Percentiles rank a stretch among this genome's conserved stretches.
These are phyloP conservation scores for Nigrospora sphaerica DNA, from an alignment of 2,329 filamentous ascomycete species.

Conservation along the genomic window DNA sequence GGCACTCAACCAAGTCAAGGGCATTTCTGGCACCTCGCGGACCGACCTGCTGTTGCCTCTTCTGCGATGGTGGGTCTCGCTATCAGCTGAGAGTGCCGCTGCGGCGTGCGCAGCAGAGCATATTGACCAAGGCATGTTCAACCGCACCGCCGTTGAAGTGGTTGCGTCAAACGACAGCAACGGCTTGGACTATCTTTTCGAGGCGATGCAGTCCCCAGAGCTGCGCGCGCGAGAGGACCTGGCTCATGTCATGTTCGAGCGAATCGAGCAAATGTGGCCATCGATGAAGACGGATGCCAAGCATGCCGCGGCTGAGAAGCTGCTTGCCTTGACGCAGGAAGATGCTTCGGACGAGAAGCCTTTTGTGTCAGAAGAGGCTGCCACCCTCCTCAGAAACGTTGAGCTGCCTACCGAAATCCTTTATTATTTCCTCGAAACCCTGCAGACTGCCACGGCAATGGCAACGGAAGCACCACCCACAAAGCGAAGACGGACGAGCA, in stretches of 20 bases:
- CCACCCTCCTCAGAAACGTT: constrained; percentile 66
- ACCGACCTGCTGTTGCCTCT: constrained; percentile 71
- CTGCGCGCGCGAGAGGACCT: constrained; percentile 45
- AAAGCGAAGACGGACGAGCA: constrained; percentile 62
- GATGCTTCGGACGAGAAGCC: constrained; percentile 25
- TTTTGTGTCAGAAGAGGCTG: constrained; percentile 50
- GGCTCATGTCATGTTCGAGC: constrained; percentile 57
- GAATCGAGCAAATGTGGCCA: constrained; percentile 66
- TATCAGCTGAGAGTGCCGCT: constrained; percentile 43
- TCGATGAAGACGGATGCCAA: constrained; percentile 59
- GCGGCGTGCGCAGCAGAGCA: constrained; percentile 38
- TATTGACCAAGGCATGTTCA: constrained; percentile 32
- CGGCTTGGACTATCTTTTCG: constrained; percentile 45
- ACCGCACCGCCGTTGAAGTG: constrained; percentile 40
- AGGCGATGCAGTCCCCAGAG: constrained; percentile 34
- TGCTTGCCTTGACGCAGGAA: constrained; percentile 55
- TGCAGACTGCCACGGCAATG: constrained; percentile 68
- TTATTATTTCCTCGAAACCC: constrained; percentile 62
- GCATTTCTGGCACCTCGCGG: constrained; percentile 61
- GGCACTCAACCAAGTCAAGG: constrained; percentile 65
- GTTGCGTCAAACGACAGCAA: constrained; percentile 45
- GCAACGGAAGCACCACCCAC: constrained; percentile 64
- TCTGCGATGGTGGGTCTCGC: constrained; percentile 59
- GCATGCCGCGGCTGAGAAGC: constrained; percentile 49
- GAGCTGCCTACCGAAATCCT: constrained; percentile 69